Evolutionary conservation across 2,329 filamentous ascomycete genomes (phyloP).

Genomic region (Cladophialophora psammophila): DNA sequence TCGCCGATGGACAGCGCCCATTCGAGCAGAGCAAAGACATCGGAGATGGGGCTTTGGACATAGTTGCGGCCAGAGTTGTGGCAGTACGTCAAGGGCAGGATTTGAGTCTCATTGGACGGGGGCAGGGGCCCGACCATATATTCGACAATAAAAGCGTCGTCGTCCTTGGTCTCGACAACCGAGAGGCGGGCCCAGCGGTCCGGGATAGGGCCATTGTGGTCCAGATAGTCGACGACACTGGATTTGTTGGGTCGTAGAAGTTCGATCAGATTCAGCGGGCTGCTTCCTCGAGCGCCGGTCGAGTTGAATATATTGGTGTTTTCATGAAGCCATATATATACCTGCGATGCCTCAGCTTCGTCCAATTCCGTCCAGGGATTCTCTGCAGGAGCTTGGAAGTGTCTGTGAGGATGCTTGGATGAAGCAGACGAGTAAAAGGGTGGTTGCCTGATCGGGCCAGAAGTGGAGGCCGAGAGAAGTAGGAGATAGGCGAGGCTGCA

Average conservation of each 20-base stretch:
- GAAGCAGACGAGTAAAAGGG: neutral
- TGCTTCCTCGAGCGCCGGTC: conserved; percentile 29
- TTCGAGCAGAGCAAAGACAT: conserved; percentile 41
- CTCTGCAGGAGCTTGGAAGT: conserved; percentile 29
- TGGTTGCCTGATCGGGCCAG: conserved; percentile 12
- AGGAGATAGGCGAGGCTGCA: conserved; percentile 30
- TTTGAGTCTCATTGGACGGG: conserved; percentile 48
- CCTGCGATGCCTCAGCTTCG: conserved; percentile 27
- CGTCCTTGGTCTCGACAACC: conserved; percentile 41
- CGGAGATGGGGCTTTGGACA: conserved; percentile 41
- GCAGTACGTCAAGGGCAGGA: conserved; percentile 52
- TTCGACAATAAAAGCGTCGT: conserved; percentile 41
- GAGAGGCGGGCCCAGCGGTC: conserved; percentile 56
- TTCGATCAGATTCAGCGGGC: conserved; percentile 58
- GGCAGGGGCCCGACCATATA: conserved; percentile 60
- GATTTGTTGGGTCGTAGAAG: conserved; percentile 59
- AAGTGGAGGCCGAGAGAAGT: neutral
- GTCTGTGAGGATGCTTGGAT: conserved; percentile 19
- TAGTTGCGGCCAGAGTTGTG: conserved; percentile 53
- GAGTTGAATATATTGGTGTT: conserved; percentile 14
- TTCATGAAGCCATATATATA: conserved; percentile 27
- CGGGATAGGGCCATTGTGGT: conserved; percentile 47
- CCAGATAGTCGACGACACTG: conserved; percentile 55
- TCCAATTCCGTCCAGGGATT: conserved; percentile 33
- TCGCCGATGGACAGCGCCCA: conserved; percentile 37